These are phyloP conservation scores for Pseudopyricularia javanii DNA, from an alignment of 2,329 filamentous ascomycete genomes.

Conservation along the genomic window DNA sequence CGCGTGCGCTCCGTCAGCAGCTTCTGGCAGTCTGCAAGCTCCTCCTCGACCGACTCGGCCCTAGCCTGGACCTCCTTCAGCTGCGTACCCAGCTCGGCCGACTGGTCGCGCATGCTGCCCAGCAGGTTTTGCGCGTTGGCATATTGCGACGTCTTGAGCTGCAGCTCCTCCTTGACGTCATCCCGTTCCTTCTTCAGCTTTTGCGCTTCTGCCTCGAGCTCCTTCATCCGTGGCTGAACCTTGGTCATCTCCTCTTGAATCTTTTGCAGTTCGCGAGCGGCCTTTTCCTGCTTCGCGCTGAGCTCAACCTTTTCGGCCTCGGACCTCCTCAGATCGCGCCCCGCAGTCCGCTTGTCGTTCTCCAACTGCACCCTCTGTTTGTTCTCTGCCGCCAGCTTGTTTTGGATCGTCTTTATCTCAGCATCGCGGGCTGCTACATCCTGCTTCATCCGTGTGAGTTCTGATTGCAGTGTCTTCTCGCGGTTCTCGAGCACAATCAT, in stretches of 20 bases:
- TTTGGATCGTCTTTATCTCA: constrained; percentile 67
- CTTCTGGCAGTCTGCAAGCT: constrained; percentile 77
- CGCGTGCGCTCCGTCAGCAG: constrained; percentile 78
- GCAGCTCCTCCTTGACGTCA: constrained; percentile 62
- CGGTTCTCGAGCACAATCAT: constrained; percentile 67
- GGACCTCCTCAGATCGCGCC: constrained; percentile 64
- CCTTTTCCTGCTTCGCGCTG: constrained; percentile 59
- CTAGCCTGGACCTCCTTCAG: constrained; percentile 79
- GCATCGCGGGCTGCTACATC: constrained; percentile 61
- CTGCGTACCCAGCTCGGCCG: constrained; percentile 75
- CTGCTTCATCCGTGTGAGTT: constrained; percentile 58
- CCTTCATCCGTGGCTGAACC: constrained; percentile 46
- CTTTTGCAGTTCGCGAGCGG: constrained; percentile 55
- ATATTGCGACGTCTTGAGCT: constrained; percentile 78
- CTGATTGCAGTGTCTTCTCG: constrained; percentile 69
- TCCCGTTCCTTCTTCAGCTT: constrained; percentile 57
- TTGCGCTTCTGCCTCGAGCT: constrained; percentile 62
- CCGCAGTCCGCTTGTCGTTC: constrained; percentile 61
- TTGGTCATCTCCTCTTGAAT: constrained; percentile 62
- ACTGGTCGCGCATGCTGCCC: constrained; percentile 87
- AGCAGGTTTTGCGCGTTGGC: constrained; percentile 74
- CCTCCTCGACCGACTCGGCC: constrained; percentile 81
- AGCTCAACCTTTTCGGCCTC: constrained; percentile 73
- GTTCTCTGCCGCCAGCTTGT: constrained; percentile 66
- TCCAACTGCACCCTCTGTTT: constrained; percentile 62